Conservation (phyloP, 202 grass and related monocot genomes). For the Panicum hallii region DNA sequence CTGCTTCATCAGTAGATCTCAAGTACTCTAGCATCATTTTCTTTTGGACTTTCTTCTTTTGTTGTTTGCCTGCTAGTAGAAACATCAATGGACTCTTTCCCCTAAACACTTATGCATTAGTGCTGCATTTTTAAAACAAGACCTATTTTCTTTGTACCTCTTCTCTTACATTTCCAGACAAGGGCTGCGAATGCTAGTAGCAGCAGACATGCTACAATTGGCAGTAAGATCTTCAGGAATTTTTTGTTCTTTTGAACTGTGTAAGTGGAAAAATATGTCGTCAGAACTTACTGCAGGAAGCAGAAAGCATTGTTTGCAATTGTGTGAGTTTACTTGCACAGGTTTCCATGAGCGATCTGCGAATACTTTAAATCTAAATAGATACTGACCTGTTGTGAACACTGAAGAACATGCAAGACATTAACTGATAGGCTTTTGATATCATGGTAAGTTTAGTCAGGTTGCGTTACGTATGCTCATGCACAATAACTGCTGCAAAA, state of each 20-base stretch:
- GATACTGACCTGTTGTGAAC: background rate
- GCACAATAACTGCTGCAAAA: background rate
- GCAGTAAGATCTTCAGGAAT: background rate
- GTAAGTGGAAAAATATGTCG: background rate
- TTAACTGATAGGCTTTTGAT: background rate
- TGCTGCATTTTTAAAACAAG: background rate
- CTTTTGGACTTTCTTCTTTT: background rate
- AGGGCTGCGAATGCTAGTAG: constrained; percentile 7
- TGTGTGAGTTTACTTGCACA: background rate
- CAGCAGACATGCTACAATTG: background rate
- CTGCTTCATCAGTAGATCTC: background rate
- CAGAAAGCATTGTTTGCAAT: background rate
- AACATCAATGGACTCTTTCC: background rate
- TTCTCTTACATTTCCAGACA: constrained; percentile 22
- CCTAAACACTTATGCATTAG: background rate
- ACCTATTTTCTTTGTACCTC: constrained; percentile 35
- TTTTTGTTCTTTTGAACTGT: background rate
- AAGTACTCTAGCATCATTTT: constrained; percentile 10
- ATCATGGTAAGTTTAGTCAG: background rate
- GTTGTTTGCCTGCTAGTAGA: background rate
- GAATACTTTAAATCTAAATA: background rate
- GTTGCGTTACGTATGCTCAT: background rate
- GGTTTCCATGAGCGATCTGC: background rate
- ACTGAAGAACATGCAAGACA: too few relatives aligned
- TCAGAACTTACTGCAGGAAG: background rate